Conservation (phyloP, 306 rosid species). For the Gynostemma pentaphyllum region DNA sequence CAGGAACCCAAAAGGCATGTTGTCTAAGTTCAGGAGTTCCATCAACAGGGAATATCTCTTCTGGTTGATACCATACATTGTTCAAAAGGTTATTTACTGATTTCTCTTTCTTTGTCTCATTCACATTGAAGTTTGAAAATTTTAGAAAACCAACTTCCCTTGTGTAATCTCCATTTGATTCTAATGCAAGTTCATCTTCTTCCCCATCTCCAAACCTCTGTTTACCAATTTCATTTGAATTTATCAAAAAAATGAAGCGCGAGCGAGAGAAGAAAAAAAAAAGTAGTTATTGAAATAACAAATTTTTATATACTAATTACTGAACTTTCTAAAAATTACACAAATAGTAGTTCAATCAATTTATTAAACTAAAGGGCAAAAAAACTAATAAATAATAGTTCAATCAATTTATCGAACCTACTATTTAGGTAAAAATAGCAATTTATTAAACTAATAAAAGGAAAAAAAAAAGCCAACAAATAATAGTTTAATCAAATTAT, state of each 20-base stretch:
- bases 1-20: constrained; percentile 55
- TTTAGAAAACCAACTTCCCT: constrained; percentile 35
- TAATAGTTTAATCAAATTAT: too few species aligned
- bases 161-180: constrained; percentile 45
- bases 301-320: too few species aligned
- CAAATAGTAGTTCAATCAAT: too few species aligned
- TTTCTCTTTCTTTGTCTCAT: constrained; percentile 16
- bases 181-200: constrained; percentile 33
- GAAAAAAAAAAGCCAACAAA: too few species aligned
- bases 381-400: too few species aligned
- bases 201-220: constrained; percentile 57
- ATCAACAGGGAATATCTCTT: constrained; percentile 45
- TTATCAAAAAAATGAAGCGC: background rate
- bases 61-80: constrained; percentile 68
- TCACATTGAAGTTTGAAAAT: constrained; percentile 30
- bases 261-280: too few species aligned
- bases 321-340: too few species aligned
- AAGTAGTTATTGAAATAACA: background rate
- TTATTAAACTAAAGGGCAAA: too few species aligned
- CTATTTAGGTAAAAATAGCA: too few species aligned
- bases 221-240: background rate
- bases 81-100: constrained; percentile 33
- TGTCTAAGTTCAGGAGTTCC: constrained; percentile 54
- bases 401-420: too few species aligned
- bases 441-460: too few species aligned